These are phyloP conservation scores for Waltergamsia citrina DNA, from an alignment of 2,329 filamentous ascomycete genomes.

Conservation along the genomic window DNA sequence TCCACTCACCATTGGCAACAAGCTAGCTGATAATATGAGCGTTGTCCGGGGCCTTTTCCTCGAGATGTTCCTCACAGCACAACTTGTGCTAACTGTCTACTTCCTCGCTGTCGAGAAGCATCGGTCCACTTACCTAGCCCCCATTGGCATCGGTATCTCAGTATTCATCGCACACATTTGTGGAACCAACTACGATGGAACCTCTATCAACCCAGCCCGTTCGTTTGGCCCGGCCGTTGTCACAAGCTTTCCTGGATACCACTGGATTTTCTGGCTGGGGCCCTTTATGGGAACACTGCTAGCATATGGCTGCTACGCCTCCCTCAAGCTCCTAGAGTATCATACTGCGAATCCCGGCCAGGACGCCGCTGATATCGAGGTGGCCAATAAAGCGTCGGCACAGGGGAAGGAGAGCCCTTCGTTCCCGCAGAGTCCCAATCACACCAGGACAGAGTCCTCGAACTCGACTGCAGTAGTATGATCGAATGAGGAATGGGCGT, in stretches of 20 bases:
- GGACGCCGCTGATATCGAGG: constrained; percentile 17
- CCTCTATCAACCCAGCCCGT: constrained; percentile 34
- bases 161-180: constrained; percentile 46
- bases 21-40: constrained; percentile 36
- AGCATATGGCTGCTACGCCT: constrained; percentile 33
- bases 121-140: constrained; percentile 57
- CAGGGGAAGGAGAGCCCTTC: neutral
- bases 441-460: neutral
- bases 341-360: constrained; percentile 34
- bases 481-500: too few species aligned
- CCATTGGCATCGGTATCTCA: constrained; percentile 57
- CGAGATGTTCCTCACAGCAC: constrained; percentile 52
- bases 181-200: constrained; percentile 28
- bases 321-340: constrained; percentile 37
- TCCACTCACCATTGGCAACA: constrained; percentile 38
- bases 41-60: constrained; percentile 50
- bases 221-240: constrained; percentile 34
- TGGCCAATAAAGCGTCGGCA: neutral
- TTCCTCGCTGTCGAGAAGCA: constrained; percentile 64
- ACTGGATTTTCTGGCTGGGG: constrained; percentile 43
- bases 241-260: constrained; percentile 26
- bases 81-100: constrained; percentile 51
- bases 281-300: constrained; percentile 34
- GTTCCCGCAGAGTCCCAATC: neutral
- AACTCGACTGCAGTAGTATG: neutral